Percentiles rank a stretch among this genome's conserved stretches.
These are phyloP conservation scores for Botrytis porri DNA, from an alignment of 2,329 filamentous ascomycete species.

Conservation along the genomic window DNA sequence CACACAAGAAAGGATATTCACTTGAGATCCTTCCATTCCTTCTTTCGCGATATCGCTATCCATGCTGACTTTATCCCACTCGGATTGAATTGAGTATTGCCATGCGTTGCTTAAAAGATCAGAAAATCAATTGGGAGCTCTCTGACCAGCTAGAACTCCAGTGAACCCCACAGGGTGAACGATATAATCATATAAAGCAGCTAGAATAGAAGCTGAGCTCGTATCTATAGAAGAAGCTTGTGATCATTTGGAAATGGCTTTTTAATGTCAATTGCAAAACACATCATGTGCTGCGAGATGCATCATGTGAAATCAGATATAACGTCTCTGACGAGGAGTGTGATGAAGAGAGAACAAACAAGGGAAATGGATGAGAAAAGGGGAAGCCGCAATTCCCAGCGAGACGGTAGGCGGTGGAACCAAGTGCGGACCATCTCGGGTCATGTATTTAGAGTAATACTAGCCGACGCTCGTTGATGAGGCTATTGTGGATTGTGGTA, in stretches of 20 bases:
- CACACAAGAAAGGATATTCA: neutral
- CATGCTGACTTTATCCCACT: neutral
- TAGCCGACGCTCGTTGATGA: neutral
- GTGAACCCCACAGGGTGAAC: neutral
- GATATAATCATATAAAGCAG: neutral
- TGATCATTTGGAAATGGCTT: neutral
- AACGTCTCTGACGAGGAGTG: neutral
- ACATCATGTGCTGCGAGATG: neutral
- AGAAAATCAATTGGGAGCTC: neutral
- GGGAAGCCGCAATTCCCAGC: neutral
- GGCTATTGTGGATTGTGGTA: neutral
- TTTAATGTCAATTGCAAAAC: neutral
- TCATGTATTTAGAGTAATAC: neutral
- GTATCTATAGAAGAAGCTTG: neutral
- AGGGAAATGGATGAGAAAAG: neutral
- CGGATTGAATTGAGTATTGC: neutral
- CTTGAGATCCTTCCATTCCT: neutral
- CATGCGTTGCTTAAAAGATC: neutral
- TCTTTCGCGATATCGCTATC: neutral
- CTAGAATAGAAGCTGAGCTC: neutral
- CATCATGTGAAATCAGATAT: neutral
- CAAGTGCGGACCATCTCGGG: neutral
- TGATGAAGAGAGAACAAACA: neutral
- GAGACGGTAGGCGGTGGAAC: neutral
- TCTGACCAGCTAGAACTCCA: neutral